A percentile compares a stretch with the other conserved stretches of the same genome.
Evolutionary conservation across 2,329 filamentous ascomycete genomes (phyloP).

Genomic region (Lecanosticta acicola): DNA sequence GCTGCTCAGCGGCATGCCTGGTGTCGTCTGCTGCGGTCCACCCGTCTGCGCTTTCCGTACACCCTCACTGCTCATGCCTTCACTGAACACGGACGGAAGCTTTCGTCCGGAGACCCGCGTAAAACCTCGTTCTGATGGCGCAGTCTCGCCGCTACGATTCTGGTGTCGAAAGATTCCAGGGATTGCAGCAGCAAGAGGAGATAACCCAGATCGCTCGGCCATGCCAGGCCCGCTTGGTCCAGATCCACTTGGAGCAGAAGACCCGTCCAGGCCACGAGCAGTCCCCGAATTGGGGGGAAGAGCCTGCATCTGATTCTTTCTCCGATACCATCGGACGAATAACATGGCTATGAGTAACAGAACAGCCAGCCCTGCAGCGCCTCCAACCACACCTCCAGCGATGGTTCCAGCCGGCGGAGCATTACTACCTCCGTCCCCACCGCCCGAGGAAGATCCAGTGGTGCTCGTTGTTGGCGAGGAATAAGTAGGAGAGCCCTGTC

Average conservation of each 20-base stretch:
- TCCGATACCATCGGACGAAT: conserved; percentile 49
- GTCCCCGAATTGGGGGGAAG: conserved; percentile 21
- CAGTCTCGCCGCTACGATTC: conserved; percentile 23
- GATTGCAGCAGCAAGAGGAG: conserved; percentile 34
- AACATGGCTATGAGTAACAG: conserved; percentile 48
- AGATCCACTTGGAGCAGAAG: conserved; percentile 11
- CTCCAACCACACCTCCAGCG: conserved; percentile 59
- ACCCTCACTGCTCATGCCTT: conserved; percentile 40
- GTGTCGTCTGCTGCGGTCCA: conserved; percentile 15
- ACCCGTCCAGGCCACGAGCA: conserved; percentile 10
- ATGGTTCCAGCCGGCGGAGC: conserved; percentile 48
- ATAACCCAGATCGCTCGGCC: conserved; percentile 36
- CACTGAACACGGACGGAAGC: conserved; percentile 45
- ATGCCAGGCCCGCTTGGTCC: conserved; percentile 32
- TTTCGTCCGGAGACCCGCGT: conserved; percentile 46
- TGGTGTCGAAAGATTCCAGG: conserved; percentile 35
- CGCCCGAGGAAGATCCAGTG: conserved; percentile 4
- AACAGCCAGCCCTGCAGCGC: conserved; percentile 52
- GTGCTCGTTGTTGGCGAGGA: conserved; percentile 10
- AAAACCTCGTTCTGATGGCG: conserved; percentile 39
- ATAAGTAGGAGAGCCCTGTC: conserved; percentile 7
- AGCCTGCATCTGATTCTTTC: conserved; percentile 20
- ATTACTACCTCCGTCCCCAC: conserved; percentile 5
- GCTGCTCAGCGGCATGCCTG: conserved; percentile 17
- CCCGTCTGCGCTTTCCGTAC: conserved; percentile 3